Base-by-base conservation (phyloP, 257 asterid species). In the Plantago elongata region DNA sequence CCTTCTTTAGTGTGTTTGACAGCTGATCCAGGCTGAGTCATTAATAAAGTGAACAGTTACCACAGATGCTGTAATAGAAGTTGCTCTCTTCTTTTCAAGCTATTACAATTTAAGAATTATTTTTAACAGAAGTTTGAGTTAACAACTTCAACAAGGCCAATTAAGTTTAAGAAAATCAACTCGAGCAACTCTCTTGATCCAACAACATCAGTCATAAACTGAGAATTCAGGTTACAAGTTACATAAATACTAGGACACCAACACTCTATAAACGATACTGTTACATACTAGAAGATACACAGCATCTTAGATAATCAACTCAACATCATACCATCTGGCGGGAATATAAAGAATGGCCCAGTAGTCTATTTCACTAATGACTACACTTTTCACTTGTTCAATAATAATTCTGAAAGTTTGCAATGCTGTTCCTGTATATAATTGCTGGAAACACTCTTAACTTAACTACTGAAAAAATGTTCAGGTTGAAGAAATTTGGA, bases 1-100 rank as follows among this genome's bases (percentile, higher is more conserved):
- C 99, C 99, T 82, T 92, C 99, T 84, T 92, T 92, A 61, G 94
- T 72, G 78, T 89, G 88, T 72, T 92, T 92, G 67, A 84, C 42
- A 29, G 83, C 38, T 50, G 78, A 79, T 74, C 96, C 99, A 2
- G 95, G 97, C 99, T 92, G 90, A 51, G 54, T 68, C 66, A 66
- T 45, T 47, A 68, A 40, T 16, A 49, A 52, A 63, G 45, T 69
- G 51, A 59, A 66, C 50, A 72, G 62, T 62, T 63, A 49, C 72
- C 62, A 51, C 45, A 57, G 13, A 45, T 45, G 49, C 46, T 27
- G 64, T 29, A 30, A 27, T 62, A 55, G 17, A 12, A 15, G 3
- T 48, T 16, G 63, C 40, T 34, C 40, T 34, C 40, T 34, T 7
- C 4, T 7, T 34, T 7, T 34, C 3, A 5, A 4, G 7, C 0